These are phyloP conservation scores for Immersiella caudata DNA, from an alignment of 495 filamentous ascomycete species.

Conservation along the genomic window DNA sequence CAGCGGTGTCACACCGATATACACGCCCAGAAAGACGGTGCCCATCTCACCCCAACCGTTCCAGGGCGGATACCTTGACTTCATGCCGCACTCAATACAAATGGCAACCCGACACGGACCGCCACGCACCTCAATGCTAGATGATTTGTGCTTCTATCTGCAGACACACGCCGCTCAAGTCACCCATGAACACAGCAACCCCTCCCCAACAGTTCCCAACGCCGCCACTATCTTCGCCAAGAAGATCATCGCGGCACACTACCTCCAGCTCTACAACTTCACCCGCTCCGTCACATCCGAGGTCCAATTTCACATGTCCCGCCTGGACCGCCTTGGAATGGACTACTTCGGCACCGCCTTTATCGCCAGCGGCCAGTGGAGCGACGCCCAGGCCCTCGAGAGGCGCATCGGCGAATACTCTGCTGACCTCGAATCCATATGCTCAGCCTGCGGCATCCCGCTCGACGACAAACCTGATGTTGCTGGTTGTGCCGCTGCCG, in stretches of 20 bases:
- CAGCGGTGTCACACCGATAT: neutral
- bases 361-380: neutral
- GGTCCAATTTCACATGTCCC: neutral
- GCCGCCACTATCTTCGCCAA: neutral
- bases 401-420: neutral
- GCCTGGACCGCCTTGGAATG: neutral
- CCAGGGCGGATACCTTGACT: neutral
- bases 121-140: neutral
- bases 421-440: neutral
- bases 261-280: neutral
- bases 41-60: neutral
- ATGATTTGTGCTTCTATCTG: neutral
- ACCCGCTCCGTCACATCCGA: neutral
- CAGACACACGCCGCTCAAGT: neutral
- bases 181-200: neutral
- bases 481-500: neutral
- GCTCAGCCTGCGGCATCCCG: neutral
- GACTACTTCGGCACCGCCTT: neutral
- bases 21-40: neutral
- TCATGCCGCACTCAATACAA: neutral
- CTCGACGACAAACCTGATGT: neutral
- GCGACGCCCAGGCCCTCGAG: constrained; percentile 3
- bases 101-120: neutral
- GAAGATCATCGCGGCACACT: neutral
- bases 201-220: neutral